Percentiles rank a stretch among this genome's conserved stretches.
Evolutionary conservation across 768 basidiomycete species (phyloP).

Genomic region (Naganishia vaughanmartiniae): DNA sequence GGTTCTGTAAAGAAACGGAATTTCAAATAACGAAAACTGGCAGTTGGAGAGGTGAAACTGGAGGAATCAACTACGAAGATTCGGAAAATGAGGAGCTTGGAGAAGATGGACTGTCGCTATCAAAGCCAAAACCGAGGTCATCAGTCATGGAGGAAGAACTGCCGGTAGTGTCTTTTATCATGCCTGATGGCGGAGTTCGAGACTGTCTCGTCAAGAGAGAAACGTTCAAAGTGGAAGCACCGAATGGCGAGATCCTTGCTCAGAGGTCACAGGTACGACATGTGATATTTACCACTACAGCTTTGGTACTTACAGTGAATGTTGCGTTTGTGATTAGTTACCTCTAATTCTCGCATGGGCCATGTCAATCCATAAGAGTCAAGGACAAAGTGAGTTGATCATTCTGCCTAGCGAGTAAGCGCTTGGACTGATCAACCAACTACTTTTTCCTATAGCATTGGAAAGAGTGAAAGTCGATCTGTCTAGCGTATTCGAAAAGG

Average conservation of each 20-base stretch:
- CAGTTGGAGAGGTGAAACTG: conserved; percentile 48
- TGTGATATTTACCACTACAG: background rate
- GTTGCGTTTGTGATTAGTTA: conserved; percentile 57
- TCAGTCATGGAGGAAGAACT: conserved; percentile 51
- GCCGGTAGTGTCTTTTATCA: conserved; percentile 75
- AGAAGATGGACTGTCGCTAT: conserved; percentile 30
- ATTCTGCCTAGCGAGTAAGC: too few species aligned
- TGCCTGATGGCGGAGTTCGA: conserved; percentile 60
- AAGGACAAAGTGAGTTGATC: conserved; percentile 71
- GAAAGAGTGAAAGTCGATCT: conserved; percentile 93
- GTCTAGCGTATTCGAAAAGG: conserved; percentile 75
- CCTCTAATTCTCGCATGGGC: conserved; percentile 92
- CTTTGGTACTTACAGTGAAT: too few species aligned
- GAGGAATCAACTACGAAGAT: conserved; percentile 40
- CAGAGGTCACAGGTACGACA: conserved; percentile 70
- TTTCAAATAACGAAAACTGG: conserved; percentile 42
- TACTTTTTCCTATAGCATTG: conserved; percentile 57
- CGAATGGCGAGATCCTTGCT: conserved; percentile 79
- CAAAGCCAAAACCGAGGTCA: conserved; percentile 35
- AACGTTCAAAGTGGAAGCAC: conserved; percentile 79
- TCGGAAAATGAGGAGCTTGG: conserved; percentile 40
- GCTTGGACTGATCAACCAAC: conserved; percentile 17
- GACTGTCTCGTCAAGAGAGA: conserved; percentile 67
- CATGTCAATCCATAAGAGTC: conserved; percentile 97
- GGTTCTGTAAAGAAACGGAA: conserved; percentile 58